Conservation (phyloP, 768 basidiomycete species). For the Hericium erinaceus region DNA sequence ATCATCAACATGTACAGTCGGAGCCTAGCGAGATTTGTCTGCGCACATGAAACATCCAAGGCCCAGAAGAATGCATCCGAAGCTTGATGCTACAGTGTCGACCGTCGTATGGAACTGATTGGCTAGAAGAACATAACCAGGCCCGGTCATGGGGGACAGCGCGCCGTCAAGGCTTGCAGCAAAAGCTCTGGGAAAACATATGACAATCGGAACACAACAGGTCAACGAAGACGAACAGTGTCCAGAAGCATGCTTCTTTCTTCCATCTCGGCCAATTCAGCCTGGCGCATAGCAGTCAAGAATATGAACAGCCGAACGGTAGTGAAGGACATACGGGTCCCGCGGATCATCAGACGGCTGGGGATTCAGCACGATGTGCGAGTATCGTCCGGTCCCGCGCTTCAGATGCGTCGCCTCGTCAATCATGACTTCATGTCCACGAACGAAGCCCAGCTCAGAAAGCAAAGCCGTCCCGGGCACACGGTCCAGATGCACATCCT, state of each 20-base stretch:
- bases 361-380: conserved; percentile 32
- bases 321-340: conserved; percentile 26
- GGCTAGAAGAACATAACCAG: conserved; percentile 33
- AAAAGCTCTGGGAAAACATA: conserved; percentile 23
- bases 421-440: conserved; percentile 26
- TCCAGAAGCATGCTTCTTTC: conserved; percentile 39
- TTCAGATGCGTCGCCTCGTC: conserved; percentile 27
- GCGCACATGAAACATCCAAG: conserved; percentile 34
- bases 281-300: conserved; percentile 12
- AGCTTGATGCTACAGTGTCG: conserved; percentile 33
- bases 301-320: no score
- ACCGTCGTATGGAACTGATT: conserved; percentile 32
- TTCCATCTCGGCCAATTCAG: conserved; percentile 37
- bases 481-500: conserved; percentile 27
- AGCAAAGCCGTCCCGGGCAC: conserved; percentile 34
- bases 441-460: conserved; percentile 29
- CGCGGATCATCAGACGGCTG: conserved; percentile 35
- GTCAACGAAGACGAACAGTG: conserved; percentile 21
- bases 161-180: conserved; percentile 34
- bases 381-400: conserved; percentile 27
- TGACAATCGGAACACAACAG: no score
- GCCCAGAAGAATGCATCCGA: conserved; percentile 32
- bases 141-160: conserved; percentile 33
- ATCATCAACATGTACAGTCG: background rate
- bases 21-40: background rate